Evolutionary conservation across 1,284 basidiomycete genomes (phyloP).

Genomic region (Golubevia sp.): DNA sequence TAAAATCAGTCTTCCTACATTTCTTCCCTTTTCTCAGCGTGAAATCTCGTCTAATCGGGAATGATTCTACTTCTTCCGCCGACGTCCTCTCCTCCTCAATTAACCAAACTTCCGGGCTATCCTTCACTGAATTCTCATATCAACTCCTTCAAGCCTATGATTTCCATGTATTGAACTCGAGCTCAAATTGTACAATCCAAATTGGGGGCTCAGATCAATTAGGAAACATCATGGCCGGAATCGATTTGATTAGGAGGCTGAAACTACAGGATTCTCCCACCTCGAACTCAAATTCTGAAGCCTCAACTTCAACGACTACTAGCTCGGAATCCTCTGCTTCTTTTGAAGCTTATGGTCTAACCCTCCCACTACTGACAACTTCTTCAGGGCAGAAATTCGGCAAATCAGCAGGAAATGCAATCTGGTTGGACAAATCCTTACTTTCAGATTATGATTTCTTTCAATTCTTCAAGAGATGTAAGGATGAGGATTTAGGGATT

Average conservation of each 20-base stretch:
- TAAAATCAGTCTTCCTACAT: not conserved
- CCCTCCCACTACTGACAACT: constrained; percentile 90
- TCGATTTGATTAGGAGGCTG: constrained; percentile 79
- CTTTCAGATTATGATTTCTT: constrained; percentile 46
- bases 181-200: constrained; percentile 77
- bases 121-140: constrained; percentile 96
- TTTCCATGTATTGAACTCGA: constrained; percentile 77
- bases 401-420: constrained; percentile 92
- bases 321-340: not conserved
- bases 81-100: constrained; percentile 64
- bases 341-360: constrained; percentile 76
- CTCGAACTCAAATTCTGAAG: not conserved
- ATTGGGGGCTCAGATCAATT: constrained; percentile 96
- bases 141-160: constrained; percentile 97
- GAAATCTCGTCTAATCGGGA: constrained; percentile 71
- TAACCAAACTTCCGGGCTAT: too few species aligned
- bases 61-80: too few species aligned
- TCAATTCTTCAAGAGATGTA: constrained; percentile 40
- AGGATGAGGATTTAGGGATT: constrained; percentile 34
- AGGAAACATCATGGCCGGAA: constrained; percentile 94
- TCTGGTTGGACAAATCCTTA: constrained; percentile 89
- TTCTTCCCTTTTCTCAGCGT: constrained; percentile 68
- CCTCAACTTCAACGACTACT: constrained; percentile 6
- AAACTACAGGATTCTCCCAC: constrained; percentile 18
- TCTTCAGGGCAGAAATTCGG: constrained; percentile 92